phyloP scores from a whole-genome alignment of 1,139 yeast genomes.

The Pichia cactophila region DNA sequence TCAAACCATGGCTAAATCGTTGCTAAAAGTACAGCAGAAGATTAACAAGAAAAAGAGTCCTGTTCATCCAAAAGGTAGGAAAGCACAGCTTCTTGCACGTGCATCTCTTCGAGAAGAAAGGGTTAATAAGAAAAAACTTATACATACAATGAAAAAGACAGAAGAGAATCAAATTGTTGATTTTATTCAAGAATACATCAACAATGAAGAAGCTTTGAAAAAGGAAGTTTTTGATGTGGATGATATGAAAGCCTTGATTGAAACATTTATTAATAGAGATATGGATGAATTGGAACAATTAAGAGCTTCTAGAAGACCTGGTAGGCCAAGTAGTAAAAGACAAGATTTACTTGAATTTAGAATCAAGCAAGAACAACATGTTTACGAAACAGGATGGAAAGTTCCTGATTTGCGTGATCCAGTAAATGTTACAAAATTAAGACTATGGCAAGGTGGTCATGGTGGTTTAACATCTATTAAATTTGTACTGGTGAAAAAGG shows the following conservation, averaged over 20 bases:
- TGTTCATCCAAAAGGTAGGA: conserved; percentile 84
- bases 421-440: conserved; percentile 50
- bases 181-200: conserved; percentile 59
- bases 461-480: conserved; percentile 72
- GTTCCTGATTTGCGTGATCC: conserved; percentile 66
- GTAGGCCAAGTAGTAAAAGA: conserved; percentile 73
- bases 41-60: conserved; percentile 51
- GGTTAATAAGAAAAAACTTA: conserved; percentile 49
- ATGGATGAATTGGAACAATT: conserved; percentile 63
- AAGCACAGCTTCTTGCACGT: conserved; percentile 72
- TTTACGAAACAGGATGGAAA: conserved; percentile 60
- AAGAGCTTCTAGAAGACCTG: conserved; percentile 61
- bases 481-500: conserved; percentile 33
- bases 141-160: conserved; percentile 51
- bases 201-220: conserved; percentile 27
- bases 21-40: conserved; percentile 63
- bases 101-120: conserved; percentile 82
- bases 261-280: conserved; percentile 58
- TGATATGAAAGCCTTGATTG: conserved; percentile 56
- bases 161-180: conserved; percentile 50
- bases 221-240: conserved; percentile 22
- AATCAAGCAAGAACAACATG: conserved; percentile 50
- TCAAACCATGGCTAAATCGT: conserved; percentile 38
- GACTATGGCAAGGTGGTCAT: conserved; percentile 72
- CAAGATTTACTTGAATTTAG: conserved; percentile 62